Evolutionary conservation across 1,139 yeast genomes (phyloP), one percentile per base, ranked within the genome.

Genomic region (Saccharomyces hybrid): DNA sequence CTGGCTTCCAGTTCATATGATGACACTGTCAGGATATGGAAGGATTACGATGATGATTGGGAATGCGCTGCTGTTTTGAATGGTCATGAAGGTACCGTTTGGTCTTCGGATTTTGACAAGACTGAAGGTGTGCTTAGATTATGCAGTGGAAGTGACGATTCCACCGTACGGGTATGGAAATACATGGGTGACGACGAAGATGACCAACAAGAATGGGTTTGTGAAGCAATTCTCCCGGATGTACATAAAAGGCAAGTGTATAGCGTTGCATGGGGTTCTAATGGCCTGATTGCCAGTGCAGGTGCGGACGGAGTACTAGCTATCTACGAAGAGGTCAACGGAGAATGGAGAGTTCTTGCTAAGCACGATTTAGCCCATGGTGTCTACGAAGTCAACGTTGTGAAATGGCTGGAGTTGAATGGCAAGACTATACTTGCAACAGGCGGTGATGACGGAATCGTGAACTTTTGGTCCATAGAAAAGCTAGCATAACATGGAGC

Each of bases 1-100:
- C 75, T 91, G 57, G 96, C 95, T 6, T 85, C 91, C 38, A 83
- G 95, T n/a, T 86, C 96, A 0, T 93, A 95, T 66, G 99, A 93
- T 70, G 97, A 93, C 65, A 86, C 96, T 0, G 76, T 90, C 23
- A 75, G 95, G 52, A 71, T 93, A 38, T 95, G 95, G 81, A 78
- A 81, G 55, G 97, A 89, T 60, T 96, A 86, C 59, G 95, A 86
- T 59, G 88, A 83, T 62, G 95, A 88, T 60, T 93, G 98, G 97
- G 74, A 80, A 3, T 89, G 97, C 68, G 93, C 88, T 1, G 95
- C 96, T 0, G 81, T 83, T 13, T 75, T 93, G 56, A 78, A 80
- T 55, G 97, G 96, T 5, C 97, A 90, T 62, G 78, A 79, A 46
- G 95, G 96, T 0, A 95, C 99, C 0, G 96, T 93, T 0, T 93